Base-by-base conservation (phyloP, 805 yeast species). In the Lachancea fermentati region DNA sequence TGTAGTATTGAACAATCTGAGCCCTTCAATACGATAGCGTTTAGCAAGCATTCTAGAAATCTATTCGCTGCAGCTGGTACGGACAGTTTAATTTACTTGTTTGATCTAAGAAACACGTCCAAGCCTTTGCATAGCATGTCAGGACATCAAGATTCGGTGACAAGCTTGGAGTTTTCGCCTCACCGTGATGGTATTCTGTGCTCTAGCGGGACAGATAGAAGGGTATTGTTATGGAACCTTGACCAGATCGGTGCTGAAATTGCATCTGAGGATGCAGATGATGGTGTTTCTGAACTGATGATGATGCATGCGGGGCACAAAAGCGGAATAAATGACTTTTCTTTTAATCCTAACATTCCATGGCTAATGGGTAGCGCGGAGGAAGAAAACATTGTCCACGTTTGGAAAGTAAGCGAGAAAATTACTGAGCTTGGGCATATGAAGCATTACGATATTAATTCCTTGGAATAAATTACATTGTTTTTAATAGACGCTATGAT, bases 251-350 rank as follows among this genome's bases (percentile, higher is more conserved):
- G 96, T 3, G 84, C 79, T 47, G 95, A 86, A 55, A 95, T 85
- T 59, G 72, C 72, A 11, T 88, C 79, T 49, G 96, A 86, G 50
- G 96, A 87, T 56, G 84, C 87, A 22, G 95, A 84, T 48, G 96
- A 87, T 54, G 96, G 95, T 30, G 83, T 83, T 19, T 91, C 95
- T 4, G 96, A 87, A 59, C 63, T 87, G 26, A 68, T 86, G 51
- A 83, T 86, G 88, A 83, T 87, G 81, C 96, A 87, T 57, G 95
- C 94, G 29, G 96, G 96, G 15, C 95, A 87, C 56, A 80, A 88
- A 14, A 81, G 86, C 13, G 71, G 81, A 4, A 80, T 85, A 13
- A 78, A 80, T 32, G 95, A 85, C 57, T 68, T 85, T 49, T 73
- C 79, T 25, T 79, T 85, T 71, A 81, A 79, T 54, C 78, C 80